A percentile compares a stretch with the other conserved stretches of the same genome.
Evolutionary conservation across 139 green algal species (phyloP).

Genomic region (Tetradesmus lagerheimii): DNA sequence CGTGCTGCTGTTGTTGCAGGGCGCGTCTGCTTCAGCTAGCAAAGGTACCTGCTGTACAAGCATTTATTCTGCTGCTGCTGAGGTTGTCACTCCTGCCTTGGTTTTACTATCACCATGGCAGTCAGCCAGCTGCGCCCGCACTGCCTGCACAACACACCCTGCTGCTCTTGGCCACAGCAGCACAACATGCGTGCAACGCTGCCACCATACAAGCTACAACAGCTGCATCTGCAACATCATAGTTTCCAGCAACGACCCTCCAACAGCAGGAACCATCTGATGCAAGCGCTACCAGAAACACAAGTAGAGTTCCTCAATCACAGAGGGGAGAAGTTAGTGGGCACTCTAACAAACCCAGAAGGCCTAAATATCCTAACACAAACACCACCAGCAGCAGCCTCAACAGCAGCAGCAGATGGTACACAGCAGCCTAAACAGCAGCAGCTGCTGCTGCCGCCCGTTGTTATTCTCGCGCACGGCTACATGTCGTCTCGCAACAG

Average conservation of each 20-base stretch:
- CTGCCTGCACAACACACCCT: background rate
- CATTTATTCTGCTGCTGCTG: background rate
- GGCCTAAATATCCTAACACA: no score
- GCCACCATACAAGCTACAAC: background rate
- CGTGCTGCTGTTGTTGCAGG: background rate
- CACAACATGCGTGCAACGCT: background rate
- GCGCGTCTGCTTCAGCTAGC: background rate
- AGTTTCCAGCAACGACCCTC: background rate
- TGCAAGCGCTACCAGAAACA: background rate
- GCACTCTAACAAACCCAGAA: slow-evolving; percentile 18
- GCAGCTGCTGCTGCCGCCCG: background rate
- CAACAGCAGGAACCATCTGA: background rate
- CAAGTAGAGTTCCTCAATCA: slow-evolving; percentile 36
- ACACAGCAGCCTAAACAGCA: background rate
- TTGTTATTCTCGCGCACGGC: slow-evolving; percentile 38
- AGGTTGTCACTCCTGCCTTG: background rate
- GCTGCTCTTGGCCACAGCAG: background rate
- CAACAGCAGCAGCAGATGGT: background rate
- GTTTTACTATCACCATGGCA: background rate
- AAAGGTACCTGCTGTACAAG: background rate
- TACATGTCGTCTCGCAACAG: slow-evolving; percentile 45
- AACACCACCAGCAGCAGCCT: background rate
- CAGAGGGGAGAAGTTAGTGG: slow-evolving; percentile 11
- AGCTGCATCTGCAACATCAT: background rate
- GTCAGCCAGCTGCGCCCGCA: background rate